These are phyloP conservation scores for Miscanthus lutarioriparius DNA, from an alignment of 176 grass and related monocot genomes.

Conservation along the genomic window DNA sequence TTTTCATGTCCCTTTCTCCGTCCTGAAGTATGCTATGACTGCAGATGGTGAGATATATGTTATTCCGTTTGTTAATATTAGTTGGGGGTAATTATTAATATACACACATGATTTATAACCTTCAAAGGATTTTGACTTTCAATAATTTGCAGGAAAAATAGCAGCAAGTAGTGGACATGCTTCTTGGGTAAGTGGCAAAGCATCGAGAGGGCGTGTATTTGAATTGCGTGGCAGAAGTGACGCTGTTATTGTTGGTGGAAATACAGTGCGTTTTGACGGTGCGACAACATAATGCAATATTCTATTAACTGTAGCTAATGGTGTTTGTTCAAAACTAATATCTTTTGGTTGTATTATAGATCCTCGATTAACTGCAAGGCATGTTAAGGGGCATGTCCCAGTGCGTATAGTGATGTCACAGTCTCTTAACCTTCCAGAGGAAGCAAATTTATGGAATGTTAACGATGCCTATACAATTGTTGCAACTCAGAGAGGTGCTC, in stretches of 20 bases:
- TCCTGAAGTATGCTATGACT: slow-evolving; percentile 98
- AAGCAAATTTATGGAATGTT: slow-evolving; percentile 91
- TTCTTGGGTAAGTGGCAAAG: slow-evolving; percentile 93
- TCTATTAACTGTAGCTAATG: slow-evolving; percentile 12
- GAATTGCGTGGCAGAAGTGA: slow-evolving; percentile 95
- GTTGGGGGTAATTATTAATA: not conserved
- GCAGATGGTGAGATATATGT: slow-evolving; percentile 71
- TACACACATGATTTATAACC: not conserved
- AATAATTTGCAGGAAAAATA: slow-evolving; percentile 82
- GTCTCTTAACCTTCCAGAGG: slow-evolving; percentile 78
- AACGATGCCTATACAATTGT: slow-evolving; percentile 92
- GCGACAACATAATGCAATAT: slow-evolving; percentile 18
- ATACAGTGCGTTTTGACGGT: slow-evolving; percentile 90
- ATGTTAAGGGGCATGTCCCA: slow-evolving; percentile 81
- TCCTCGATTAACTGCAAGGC: slow-evolving; percentile 89
- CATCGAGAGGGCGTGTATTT: slow-evolving; percentile 89
- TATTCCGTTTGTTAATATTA: slow-evolving; percentile 6
- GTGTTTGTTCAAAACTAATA: slow-evolving; percentile 31
- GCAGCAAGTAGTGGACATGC: slow-evolving; percentile 88
- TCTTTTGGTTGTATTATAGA: slow-evolving; percentile 60
- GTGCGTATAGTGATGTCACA: slow-evolving; percentile 90
- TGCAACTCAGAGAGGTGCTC: slow-evolving; percentile 85
- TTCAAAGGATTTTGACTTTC: not conserved
- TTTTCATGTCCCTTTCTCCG: slow-evolving; percentile 77
- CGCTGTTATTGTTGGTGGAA: slow-evolving; percentile 95